Percentiles rank a stretch among this genome's conserved stretches.
phyloP scores from a whole-genome alignment of 768 basidiomycete genomes.

The Sarcodon aspratus region DNA sequence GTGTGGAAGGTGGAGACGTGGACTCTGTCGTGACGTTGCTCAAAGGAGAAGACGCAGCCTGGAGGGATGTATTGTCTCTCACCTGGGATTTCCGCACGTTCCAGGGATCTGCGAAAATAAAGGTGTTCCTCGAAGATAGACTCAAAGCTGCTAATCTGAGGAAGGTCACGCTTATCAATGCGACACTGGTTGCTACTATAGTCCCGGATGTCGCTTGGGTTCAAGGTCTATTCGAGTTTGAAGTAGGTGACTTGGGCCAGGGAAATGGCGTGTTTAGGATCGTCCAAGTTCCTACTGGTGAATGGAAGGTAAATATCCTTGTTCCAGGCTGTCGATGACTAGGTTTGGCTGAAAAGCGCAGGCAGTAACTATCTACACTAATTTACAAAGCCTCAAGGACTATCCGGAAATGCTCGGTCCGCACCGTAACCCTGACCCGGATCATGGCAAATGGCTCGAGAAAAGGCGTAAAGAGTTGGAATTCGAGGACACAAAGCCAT shows the following conservation, averaged over 20 bases:
- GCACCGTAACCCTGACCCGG: slow-evolving; percentile 19
- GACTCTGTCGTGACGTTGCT: slow-evolving; percentile 22
- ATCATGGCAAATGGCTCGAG: slow-evolving; percentile 31
- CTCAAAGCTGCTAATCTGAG: slow-evolving; percentile 9
- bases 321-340: slow-evolving; percentile 30
- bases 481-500: slow-evolving; percentile 34
- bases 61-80: slow-evolving; percentile 22
- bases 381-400: slow-evolving; percentile 37
- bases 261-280: slow-evolving; percentile 30
- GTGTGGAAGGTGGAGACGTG: slow-evolving; percentile 21
- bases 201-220: slow-evolving; percentile 16
- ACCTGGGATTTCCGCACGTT: slow-evolving; percentile 30
- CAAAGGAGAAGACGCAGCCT: slow-evolving; percentile 19
- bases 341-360: slow-evolving; percentile 30
- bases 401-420: slow-evolving; percentile 29
- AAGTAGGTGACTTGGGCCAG: slow-evolving; percentile 18
- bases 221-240: slow-evolving; percentile 27
- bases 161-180: slow-evolving; percentile 6
- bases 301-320: slow-evolving; percentile 36
- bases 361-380: slow-evolving; percentile 38
- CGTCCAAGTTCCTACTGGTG: slow-evolving; percentile 27
- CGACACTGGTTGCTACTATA: not conserved
- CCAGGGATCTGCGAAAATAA: slow-evolving; percentile 18
- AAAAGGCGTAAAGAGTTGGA: slow-evolving; percentile 22
- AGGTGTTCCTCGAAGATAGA: slow-evolving; percentile 15